Evolutionary conservation across 768 basidiomycete genomes (phyloP).

Genomic region (Hericium coralloides): DNA sequence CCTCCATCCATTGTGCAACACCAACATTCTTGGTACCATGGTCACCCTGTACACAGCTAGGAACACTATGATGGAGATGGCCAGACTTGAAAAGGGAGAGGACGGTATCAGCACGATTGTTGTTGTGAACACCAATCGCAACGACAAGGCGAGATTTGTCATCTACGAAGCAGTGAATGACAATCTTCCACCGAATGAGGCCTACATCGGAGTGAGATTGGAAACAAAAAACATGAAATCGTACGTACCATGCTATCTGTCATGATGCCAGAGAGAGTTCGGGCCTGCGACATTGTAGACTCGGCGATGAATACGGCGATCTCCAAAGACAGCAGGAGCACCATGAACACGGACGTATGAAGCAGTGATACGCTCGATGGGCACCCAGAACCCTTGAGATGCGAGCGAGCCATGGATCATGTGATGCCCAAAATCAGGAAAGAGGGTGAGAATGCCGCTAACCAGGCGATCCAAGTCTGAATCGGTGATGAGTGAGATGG

Average conservation of each 20-base stretch:
- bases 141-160: background rate
- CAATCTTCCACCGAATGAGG: slow-evolving; percentile 11
- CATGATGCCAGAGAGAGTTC: slow-evolving; percentile 19
- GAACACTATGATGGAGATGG: background rate
- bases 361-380: slow-evolving; percentile 1
- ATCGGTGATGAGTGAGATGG: slow-evolving; percentile 6
- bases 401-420: slow-evolving; percentile 15
- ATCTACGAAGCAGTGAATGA: background rate
- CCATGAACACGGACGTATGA: slow-evolving; percentile 16
- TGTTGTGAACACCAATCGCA: slow-evolving; percentile 18
- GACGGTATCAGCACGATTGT: slow-evolving; percentile 14
- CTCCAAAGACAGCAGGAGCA: slow-evolving; percentile 12
- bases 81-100: slow-evolving; percentile 7
- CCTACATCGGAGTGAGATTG: background rate
- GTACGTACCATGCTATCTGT: slow-evolving; percentile 21
- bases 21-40: slow-evolving; percentile 10
- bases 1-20: slow-evolving; percentile 19
- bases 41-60: too few relatives aligned
- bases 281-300: slow-evolving; percentile 16
- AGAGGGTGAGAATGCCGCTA: slow-evolving; percentile 4
- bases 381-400: slow-evolving; percentile 11
- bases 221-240: slow-evolving; percentile 5
- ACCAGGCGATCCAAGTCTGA: slow-evolving; percentile 6
- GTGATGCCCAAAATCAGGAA: slow-evolving; percentile 14
- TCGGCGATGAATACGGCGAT: slow-evolving; percentile 7